phyloP scores from a whole-genome alignment of 192 early-diverging fungal species.

The Jimgerdemannia flammicorona region DNA sequence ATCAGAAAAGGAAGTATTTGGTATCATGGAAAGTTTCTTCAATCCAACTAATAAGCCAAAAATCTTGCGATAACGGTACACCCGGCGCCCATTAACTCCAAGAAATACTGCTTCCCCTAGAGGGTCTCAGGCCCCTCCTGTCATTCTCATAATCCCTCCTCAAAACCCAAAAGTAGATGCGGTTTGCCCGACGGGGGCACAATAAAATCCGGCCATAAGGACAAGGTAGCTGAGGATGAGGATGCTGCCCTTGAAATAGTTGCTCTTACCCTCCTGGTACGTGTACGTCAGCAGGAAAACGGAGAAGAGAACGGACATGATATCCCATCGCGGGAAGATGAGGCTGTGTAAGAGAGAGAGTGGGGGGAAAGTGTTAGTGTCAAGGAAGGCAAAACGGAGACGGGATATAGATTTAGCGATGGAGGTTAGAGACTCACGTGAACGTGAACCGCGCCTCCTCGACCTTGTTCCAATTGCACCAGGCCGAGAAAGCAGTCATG shows the following conservation, averaged over 20 bases:
- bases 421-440: constrained; percentile 16
- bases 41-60: no score
- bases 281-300: constrained; percentile 85
- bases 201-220: constrained; percentile 77
- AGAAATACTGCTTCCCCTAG: no score
- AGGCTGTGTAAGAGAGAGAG: constrained; percentile 29
- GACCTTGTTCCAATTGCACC: constrained; percentile 38
- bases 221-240: constrained; percentile 83
- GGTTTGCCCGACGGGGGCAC: constrained; percentile 40
- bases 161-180: not conserved
- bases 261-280: constrained; percentile 92
- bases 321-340: constrained; percentile 38
- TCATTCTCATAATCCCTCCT: not conserved
- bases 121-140: no score
- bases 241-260: constrained; percentile 96
- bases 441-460: constrained; percentile 27
- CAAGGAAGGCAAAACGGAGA: not conserved
- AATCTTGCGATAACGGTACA: no score
- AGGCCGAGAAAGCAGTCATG: constrained; percentile 81
- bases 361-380: not conserved
- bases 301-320: constrained; percentile 34
- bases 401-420: not conserved
- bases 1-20: no score
- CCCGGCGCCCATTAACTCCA: no score
- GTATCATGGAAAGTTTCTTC: no score